Evolutionary conservation across 2,329 filamentous ascomycete species (phyloP), one percentile per base, ranked within the genome.

Genomic region (Cladophialophora immunda): DNA sequence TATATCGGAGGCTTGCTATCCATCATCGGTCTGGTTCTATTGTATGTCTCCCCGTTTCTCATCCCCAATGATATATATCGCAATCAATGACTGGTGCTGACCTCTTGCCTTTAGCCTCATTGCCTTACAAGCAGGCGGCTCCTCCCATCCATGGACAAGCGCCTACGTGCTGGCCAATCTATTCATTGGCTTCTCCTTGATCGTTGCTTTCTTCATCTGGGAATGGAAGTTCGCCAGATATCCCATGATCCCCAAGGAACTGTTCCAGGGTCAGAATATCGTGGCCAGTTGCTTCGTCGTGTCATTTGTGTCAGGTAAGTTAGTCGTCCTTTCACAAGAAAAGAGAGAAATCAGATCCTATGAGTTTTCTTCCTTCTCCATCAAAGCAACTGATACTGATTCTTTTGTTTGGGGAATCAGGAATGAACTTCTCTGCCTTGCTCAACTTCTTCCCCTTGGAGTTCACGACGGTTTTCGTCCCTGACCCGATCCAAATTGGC

Each of bases 81-180:
- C 38, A 41, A 4, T 41, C 38, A 17, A 41, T 8, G 1, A 50
- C 19, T 3, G 19, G 3, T 50, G 19, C 45, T 50, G 19, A 50
- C 19, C 19, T 13, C 22, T 50, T 11, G 19, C 9, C n/a, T 22
- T 4, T 27, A 32, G 30, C 56, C 56, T 58, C 34, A 45, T 45
- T 27, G 56, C 32, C 15, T 22, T 58, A 17, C 56, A 58, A 22
- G 32, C 32, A 15, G 56, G 56, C 4, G 56, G 56, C 8, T 58
- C 32, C 4, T n/a, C 15, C 11, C 36, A 41, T 15, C 32, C 32
- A 2, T 58, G 56, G 56, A n/a, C 13, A 6, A 41, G 32, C 56
- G 56, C 56, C 17, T 45, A 58, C 56, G 56, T 58, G 11, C 56
- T 58, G 36, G 56, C 25, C 56, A 38, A 38, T 11, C 56, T 58